phyloP scores from a whole-genome alignment of 129 eudicot genomes.

The Saussurea involucrata region DNA sequence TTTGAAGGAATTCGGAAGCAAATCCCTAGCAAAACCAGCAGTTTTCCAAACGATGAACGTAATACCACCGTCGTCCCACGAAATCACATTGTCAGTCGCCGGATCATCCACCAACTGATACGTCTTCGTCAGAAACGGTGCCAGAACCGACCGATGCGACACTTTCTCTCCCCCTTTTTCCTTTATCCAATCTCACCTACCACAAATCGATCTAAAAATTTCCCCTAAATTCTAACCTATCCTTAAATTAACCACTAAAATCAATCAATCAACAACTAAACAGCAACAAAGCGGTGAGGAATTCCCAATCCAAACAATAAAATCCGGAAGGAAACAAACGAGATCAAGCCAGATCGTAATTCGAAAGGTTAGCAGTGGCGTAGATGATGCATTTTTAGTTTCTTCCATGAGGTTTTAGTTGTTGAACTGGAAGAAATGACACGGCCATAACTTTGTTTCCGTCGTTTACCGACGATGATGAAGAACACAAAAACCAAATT shows the following conservation, averaged over 20 bases:
- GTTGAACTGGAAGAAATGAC: conserved; percentile 22
- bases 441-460: conserved; percentile 40
- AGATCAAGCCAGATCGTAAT: conserved; percentile 51
- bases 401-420: conserved; percentile 34
- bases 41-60: conserved; percentile 83
- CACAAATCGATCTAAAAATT: not conserved
- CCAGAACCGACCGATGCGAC: conserved; percentile 72
- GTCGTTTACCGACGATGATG: not conserved
- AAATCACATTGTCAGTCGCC: conserved; percentile 62
- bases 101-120: conserved; percentile 81
- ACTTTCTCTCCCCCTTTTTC: conserved; percentile 13
- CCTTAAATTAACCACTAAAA: not conserved
- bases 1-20: conserved; percentile 77
- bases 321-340: conserved; percentile 73
- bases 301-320: conserved; percentile 95
- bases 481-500: not conserved
- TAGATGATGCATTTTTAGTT: conserved; percentile 14
- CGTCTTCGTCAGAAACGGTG: conserved; percentile 84
- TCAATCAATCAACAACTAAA: conserved; percentile 49
- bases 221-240: not conserved
- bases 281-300: conserved; percentile 86
- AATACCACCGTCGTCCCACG: conserved; percentile 72
- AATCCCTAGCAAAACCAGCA: conserved; percentile 82
- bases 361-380: conserved; percentile 2
- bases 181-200: conserved; percentile 1